Evolutionary conservation across 352 stramenopile species (phyloP), one percentile per base, ranked within the genome.

Genomic region (Globisporangium takayamanum): DNA sequence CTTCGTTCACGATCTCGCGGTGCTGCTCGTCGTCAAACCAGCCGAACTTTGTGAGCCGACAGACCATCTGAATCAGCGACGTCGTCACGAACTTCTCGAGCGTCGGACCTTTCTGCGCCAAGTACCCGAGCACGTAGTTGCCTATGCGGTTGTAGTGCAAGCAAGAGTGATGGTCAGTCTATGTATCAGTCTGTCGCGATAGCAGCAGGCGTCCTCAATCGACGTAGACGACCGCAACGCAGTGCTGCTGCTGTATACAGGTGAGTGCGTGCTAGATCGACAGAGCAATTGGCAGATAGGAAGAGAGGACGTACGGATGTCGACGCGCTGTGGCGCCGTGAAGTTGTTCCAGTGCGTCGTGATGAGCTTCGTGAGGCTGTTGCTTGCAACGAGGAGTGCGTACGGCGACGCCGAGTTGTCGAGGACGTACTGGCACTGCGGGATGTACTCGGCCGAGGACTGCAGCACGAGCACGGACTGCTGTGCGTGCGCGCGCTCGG

Each of bases 1-100:
- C 94, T 67, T 99, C 96, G 51, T 97, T 87, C n/a, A 98, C 91
- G 55, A 99, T 88, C 66, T 99, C 95, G 37, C 96, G 84, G 74
- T 94, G 85, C 57, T 98, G 94, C 37, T 97, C 89, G 72, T 99
- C 96, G 63, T 99, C 96, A 66, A 99, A 99, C 97, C 97, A 99
- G n/a, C 96, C 96, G 53, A 99, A 92, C 80, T 99, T 99, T 60
- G 96, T 99, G 53, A 99, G 92, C 16, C 97, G 92, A 72, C 96
- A 99, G 12, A 99, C 87, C 65, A 99, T 89, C 70, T 99, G 96
- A 60, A 99, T 98, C 25, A 99, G 78, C 60, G 84, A 92, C 18
- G 88, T 94, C 6, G 88, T 94, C 53, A 99, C 96, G 69, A 98
- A 99, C 62, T 93, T 94, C 70, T 98, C 88, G 37, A 99, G 69